Evolutionary conservation across 768 basidiomycete species (phyloP), one percentile per base, ranked within the genome.

Genomic region (Pluteus cervinus): DNA sequence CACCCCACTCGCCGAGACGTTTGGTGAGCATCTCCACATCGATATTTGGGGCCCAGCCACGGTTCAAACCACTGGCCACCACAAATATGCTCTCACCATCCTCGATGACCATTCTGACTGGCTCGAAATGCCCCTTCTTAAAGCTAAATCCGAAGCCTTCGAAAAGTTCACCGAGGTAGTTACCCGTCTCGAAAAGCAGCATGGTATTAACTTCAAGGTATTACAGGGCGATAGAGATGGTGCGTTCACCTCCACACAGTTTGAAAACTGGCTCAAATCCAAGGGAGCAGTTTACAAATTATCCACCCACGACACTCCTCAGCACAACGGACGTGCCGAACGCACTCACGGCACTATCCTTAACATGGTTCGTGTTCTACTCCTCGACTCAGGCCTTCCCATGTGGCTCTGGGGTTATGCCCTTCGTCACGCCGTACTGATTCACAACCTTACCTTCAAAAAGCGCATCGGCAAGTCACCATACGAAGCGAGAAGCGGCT

Each of bases 41-140:
- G 54, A 57, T 29, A 21, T 57, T 2, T 54, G 49, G 53, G 57
- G 55, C 16, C 54, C 51, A 14, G 38, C 53, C 2, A 39, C 34
- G 10, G 46, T 53, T n/a, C 32, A 40, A 29, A 47, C 47, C 3
- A 24, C 48, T 5, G 47, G 49, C 2, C 41, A 44, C 6, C 29
- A 30, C 7, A 33, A 23, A 24, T 56, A 52, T 25, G n/a, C n/a
- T n/a, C n/a, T n/a, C n/a, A n/a, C n/a, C n/a, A n/a, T n/a, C n/a
- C n/a, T n/a, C n/a, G n/a, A n/a, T n/a, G n/a, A n/a, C n/a, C n/a
- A n/a, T n/a, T n/a, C n/a, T n/a, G n/a, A n/a, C n/a, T n/a, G n/a
- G n/a, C n/a, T n/a, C n/a, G n/a, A n/a, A n/a, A n/a, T n/a, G n/a
- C n/a, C n/a, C n/a, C n/a, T n/a, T n/a, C n/a, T n/a, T n/a, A 25